These are phyloP conservation scores for Komagataella ulmi DNA, from an alignment of 805 yeast species.

Conservation along the genomic window DNA sequence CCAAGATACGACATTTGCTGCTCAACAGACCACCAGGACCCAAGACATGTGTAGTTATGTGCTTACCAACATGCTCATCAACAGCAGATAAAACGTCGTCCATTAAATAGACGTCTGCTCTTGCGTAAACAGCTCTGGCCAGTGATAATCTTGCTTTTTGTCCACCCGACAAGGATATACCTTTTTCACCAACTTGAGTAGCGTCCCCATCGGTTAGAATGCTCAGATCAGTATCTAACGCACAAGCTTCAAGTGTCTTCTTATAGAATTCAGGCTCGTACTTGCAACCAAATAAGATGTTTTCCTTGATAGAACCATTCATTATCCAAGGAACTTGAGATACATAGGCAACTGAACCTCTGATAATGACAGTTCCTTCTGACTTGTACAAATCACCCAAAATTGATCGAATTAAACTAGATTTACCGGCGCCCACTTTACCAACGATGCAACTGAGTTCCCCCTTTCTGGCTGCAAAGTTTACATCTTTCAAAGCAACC, in stretches of 20 bases:
- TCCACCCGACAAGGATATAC: slow-evolving; percentile 90
- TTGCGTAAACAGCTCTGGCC: slow-evolving; percentile 87
- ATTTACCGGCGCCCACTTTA: slow-evolving; percentile 82
- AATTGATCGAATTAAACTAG: slow-evolving; percentile 66
- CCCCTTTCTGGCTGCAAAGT: slow-evolving; percentile 56
- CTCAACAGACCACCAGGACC: slow-evolving; percentile 71
- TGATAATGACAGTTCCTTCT: slow-evolving; percentile 57
- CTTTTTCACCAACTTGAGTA: slow-evolving; percentile 92
- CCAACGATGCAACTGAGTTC: slow-evolving; percentile 81
- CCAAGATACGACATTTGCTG: slow-evolving; percentile 62
- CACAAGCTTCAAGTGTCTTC: slow-evolving; percentile 76
- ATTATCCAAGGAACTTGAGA: slow-evolving; percentile 93
- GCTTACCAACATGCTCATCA: slow-evolving; percentile 89
- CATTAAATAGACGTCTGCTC: slow-evolving; percentile 77
- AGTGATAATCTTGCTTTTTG: slow-evolving; percentile 88
- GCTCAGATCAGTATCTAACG: slow-evolving; percentile 60
- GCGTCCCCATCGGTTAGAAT: slow-evolving; percentile 74
- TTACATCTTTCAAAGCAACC: slow-evolving; percentile 51
- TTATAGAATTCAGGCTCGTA: slow-evolving; percentile 72
- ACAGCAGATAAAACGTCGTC: slow-evolving; percentile 94
- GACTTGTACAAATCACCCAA: slow-evolving; percentile 74
- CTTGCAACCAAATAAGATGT: slow-evolving; percentile 75
- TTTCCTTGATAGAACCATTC: slow-evolving; percentile 83
- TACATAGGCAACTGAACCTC: slow-evolving; percentile 78
- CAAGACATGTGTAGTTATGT: slow-evolving; percentile 67